Evolutionary conservation across 345 rosid species (phyloP), one percentile per base, ranked within the genome.

Genomic region (Tarenaya hassleriana): DNA sequence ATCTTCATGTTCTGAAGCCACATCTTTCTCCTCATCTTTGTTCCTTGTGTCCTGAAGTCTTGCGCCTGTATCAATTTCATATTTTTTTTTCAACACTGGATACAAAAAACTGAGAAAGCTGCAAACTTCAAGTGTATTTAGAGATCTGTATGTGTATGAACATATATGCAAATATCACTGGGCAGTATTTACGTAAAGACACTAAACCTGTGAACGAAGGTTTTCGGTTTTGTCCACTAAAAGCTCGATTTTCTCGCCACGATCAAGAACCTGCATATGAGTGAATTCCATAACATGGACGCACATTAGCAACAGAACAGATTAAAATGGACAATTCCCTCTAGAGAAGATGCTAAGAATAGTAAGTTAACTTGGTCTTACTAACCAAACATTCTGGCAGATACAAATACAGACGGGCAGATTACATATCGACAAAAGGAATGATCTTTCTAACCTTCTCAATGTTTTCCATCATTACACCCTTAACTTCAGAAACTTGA

Each of bases 381-480:
- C 13, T 34, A 47, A 3, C 34, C 24, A 18, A 15, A 35, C 16
- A 39, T 15, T 48, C 21, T 60, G 0, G 7, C 34, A 60, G 29
- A 54, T 29, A 43, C 55, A 39, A 41, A 35, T n/a, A 19, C 12
- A 10, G n/a, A 16, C 15, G 32, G 12, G 13, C 7, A 3, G 17
- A 11, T 38, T 4, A 17, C 0, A 24, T 0, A 35, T 7, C n/a
- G 50, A 41, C 11, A 9, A 44, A 6, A 20, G 16, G 33, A 41
- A 14, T 33, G 7, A n/a, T n/a, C 18, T 42, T 34, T 33, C 35
- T 5, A 63, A 83, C 99, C 99, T 94, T 94, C 66, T 88, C 99
- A 31, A 94, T 94, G 59, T 94, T 94, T 58, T 94, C 99, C 97
- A 94, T 83, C 97, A 94, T 94, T 10, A 94, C 99, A 62, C 97